Conservation (phyloP, 2,329 filamentous ascomycete genomes). For the Colletotrichum liriopes region DNA sequence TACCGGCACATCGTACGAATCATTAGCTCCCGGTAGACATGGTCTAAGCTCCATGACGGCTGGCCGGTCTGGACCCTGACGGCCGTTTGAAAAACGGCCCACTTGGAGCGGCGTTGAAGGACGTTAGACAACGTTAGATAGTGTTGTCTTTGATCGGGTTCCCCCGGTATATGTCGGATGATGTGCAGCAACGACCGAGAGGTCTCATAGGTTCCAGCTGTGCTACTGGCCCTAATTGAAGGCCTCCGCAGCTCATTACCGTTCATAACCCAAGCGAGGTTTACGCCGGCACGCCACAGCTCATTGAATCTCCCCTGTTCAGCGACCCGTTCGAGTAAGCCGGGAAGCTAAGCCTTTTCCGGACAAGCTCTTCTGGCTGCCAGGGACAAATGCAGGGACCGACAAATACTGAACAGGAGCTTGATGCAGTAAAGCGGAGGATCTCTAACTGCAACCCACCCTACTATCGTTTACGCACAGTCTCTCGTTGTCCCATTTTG, state of each 20-base stretch:
- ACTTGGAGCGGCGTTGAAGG: background rate
- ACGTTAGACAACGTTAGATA: background rate
- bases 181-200: background rate
- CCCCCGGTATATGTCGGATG: background rate
- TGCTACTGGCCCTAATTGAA: constrained; percentile 3
- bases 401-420: background rate
- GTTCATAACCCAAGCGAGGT: constrained; percentile 29
- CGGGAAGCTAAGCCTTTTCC: constrained; percentile 4
- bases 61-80: background rate
- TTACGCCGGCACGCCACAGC: constrained; percentile 28
- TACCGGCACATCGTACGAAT: constrained; percentile 18
- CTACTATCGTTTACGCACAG: background rate
- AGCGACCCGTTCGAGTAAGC: background rate
- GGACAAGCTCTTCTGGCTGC: background rate
- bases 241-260: constrained; percentile 25
- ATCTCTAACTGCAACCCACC: constrained; percentile 5
- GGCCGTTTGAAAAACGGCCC: background rate
- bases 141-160: background rate
- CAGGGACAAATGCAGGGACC: constrained; percentile 14
- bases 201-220: background rate
- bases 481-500: background rate
- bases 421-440: constrained; percentile 24
- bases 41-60: background rate
- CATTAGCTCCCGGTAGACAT: background rate
- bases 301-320: constrained; percentile 32